These are phyloP conservation scores for Canavalia gladiata DNA, from an alignment of 306 rosid species.

Conservation along the genomic window DNA sequence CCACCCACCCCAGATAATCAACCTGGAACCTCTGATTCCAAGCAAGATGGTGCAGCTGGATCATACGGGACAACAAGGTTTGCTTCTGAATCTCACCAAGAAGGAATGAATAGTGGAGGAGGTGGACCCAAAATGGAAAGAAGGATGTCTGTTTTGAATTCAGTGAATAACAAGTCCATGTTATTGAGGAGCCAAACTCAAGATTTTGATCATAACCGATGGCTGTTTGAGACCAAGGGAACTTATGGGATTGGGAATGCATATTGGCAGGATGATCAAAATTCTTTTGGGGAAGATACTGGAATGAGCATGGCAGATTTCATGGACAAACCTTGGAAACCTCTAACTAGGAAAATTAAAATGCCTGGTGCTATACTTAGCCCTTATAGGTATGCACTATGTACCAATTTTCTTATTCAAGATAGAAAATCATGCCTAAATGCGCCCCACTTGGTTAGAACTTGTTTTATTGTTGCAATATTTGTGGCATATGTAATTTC, in stretches of 20 bases:
- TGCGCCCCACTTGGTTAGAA: not conserved
- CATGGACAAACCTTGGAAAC: constrained; percentile 38
- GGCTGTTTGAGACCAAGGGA: constrained; percentile 32
- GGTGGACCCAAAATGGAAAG: not conserved
- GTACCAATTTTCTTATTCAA: not conserved
- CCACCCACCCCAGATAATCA: constrained; percentile 33
- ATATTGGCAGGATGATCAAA: constrained; percentile 13
- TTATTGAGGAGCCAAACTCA: constrained; percentile 33
- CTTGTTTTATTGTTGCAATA: not conserved
- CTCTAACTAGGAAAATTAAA: not conserved
- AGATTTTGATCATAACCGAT: constrained; percentile 24
- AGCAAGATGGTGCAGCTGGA: not conserved
- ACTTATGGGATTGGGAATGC: constrained; percentile 35
- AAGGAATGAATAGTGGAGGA: not conserved
- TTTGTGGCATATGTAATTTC: not conserved
- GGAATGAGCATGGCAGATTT: constrained; percentile 8
- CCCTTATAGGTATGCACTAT: constrained; percentile 16
- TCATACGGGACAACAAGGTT: not conserved
- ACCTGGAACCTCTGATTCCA: constrained; percentile 20
- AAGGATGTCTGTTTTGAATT: constrained; percentile 7
- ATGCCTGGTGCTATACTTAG: constrained; percentile 24
- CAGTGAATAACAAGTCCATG: constrained; percentile 33
- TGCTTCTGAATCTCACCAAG: constrained; percentile 25
- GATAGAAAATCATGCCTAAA: not conserved
- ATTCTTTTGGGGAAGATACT: not conserved